These are phyloP conservation scores for Pseudonitzschia multiseries DNA, from an alignment of 108 stramenopile genomes.

Conservation along the genomic window DNA sequence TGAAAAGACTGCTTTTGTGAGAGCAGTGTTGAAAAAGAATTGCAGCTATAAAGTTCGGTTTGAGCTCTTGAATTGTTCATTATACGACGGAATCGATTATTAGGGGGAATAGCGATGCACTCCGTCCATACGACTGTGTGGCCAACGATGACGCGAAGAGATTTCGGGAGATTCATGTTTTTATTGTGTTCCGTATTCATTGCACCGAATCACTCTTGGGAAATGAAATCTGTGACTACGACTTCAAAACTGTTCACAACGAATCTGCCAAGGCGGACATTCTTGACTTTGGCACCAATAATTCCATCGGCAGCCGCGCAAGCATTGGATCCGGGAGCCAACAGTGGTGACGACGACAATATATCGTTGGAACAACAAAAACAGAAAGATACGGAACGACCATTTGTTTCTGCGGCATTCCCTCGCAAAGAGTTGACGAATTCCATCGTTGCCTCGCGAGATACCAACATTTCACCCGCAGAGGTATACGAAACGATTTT, in stretches of 20 bases:
- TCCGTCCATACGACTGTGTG: no score
- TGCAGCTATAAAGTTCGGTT: no score
- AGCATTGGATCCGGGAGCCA: neutral
- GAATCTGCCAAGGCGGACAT: neutral
- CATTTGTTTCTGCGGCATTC: conserved; percentile 27
- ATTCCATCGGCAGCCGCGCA: conserved; percentile 7
- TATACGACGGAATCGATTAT: no score
- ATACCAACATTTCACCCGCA: conserved; percentile 83
- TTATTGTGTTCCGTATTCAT: neutral
- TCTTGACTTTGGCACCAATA: neutral
- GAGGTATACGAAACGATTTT: conserved; percentile 80
- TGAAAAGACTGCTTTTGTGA: no score
- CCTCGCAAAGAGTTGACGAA: conserved; percentile 64
- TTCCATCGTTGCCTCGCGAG: conserved; percentile 74
- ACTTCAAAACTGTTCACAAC: neutral
- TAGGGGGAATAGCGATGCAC: no score
- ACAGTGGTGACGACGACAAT: neutral
- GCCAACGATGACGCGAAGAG: neutral
- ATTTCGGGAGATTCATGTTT: neutral
- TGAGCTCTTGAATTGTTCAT: no score
- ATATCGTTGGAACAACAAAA: neutral
- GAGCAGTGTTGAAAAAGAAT: no score
- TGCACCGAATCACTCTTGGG: neutral
- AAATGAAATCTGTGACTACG: neutral
- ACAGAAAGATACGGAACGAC: neutral